phyloP scores from a whole-genome alignment of 129 eudicot genomes.

The Flaveria trinervia region DNA sequence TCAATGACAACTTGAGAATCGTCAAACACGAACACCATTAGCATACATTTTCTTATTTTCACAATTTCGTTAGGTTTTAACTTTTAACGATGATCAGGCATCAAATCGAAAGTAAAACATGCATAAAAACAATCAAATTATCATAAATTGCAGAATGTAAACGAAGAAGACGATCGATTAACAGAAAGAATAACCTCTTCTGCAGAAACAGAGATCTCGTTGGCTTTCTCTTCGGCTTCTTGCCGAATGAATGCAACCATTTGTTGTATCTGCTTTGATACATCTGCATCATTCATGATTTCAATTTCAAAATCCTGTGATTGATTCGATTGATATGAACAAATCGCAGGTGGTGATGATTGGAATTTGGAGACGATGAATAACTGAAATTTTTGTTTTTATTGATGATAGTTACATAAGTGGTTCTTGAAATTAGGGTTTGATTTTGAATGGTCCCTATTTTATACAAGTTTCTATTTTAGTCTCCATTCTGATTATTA shows the following conservation, averaged over 20 bases:
- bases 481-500: not conserved
- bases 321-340: constrained; percentile 14
- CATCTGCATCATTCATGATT: constrained; percentile 67
- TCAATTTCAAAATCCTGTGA: not conserved
- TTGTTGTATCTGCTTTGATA: constrained; percentile 68
- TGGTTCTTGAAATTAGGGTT: not conserved
- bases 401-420: not conserved
- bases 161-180: not conserved
- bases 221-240: constrained; percentile 74
- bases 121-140: not conserved
- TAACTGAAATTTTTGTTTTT: not conserved
- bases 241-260: constrained; percentile 73
- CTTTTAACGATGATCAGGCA: not conserved
- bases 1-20: not conserved
- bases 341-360: constrained; percentile 25
- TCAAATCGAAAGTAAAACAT: not conserved
- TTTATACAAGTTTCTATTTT: not conserved
- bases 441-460: not conserved
- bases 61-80: not conserved
- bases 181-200: constrained; percentile 45
- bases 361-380: constrained; percentile 14
- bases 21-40: not conserved
- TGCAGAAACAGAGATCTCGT: constrained; percentile 70
- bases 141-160: not conserved
- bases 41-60: not conserved